Base-by-base conservation (phyloP, 140 eudicot genomes). In the Cichorium intybus region DNA sequence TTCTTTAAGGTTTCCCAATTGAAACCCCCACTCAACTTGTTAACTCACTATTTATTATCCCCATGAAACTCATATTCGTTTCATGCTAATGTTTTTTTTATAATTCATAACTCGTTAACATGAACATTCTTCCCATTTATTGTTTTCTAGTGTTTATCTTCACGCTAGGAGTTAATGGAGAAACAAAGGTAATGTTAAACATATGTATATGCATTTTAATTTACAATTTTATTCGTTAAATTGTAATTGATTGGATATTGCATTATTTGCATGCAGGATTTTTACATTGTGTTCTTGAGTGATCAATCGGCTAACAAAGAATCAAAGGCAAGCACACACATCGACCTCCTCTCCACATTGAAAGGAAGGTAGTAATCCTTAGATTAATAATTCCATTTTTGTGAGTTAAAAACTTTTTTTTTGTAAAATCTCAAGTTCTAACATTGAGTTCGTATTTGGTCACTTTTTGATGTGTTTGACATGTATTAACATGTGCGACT, bases 221-320 rank as follows among this genome's bases (percentile, higher is more conserved):
- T 66, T 7, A 14, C 4, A 12, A 12, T 24, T 59, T 21, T 24
- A n/a, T 28, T 14, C 0, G 17, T 28, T 49, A 5, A 31, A 18
- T 0, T 17, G 10, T 71, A 46, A 69, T 37, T 22, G 18, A 33
- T 41, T 65, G 29, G n/a, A n/a, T n/a, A n/a, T n/a, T n/a, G n/a
- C n/a, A n/a, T n/a, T n/a, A n/a, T n/a, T 53, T 49, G 20, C 45
- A 8, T 68, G 83, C 88, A 92, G 98, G 88, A 87, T 17, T 87
- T 80, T 58, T 92, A 82, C 87, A 92, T 92, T 69, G 96, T 79
- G 64, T 88, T 85, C 84, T 58, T 88, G 87, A 80, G 59, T 39
- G 87, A 79, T 73, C 80, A 77, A 9, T 60, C 21, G n/a, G 53
- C 37, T 52, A 61, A 63, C 45, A 54, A 81, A 31, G 82, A 79